Base-by-base conservation (phyloP, 2,329 filamentous ascomycete genomes). In the Zasmidium cellare region DNA sequence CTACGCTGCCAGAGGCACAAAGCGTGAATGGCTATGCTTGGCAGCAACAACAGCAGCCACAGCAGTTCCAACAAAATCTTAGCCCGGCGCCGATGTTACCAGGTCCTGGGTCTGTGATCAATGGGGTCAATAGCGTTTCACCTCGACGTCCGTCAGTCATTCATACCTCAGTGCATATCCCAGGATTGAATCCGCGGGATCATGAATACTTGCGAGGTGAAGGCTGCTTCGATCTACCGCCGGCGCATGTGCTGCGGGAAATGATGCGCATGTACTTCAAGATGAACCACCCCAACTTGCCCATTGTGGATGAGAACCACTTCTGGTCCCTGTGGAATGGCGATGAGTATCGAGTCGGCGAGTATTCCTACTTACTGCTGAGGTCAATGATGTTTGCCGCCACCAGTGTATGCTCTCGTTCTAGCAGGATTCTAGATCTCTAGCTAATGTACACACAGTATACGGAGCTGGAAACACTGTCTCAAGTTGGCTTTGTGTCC, bases 181-280 rank as follows among this genome's bases (percentile, higher is more conserved):
- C 60, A 31, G 62, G 60, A 19, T 51, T 65, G 22, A 62, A 62
- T 41, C 61, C 60, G 22, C 52, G 59, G 3, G 63, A 65, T 45
- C 57, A 63, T 18, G 59, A 61, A 24, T 61, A 61, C 49, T 47
- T 61, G 14, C 46, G 55, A 24, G 51, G 55, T 7, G 59, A 61
- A 51, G 59, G 59, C n/a, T 61, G 59, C 50, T 57, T 61, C 35
- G 59, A 61, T 46, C 49, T 61, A 14, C 59, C 59, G 1, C 59
- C 59, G 7, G 50, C 46, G n/a, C 50, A 46, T 25, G 47, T 56
- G 7, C 47, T 61, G 12, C 56, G 50, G 19, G 45, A 54, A 16
- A 61, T 61, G 53, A 59, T 59, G 56, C 49, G 41, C 11, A 54
- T 51, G 50, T 61, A 59, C 22, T 61, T 59, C 46, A 54, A 44